Conservation (phyloP, 2,329 filamentous ascomycete genomes). For the Pseudogymnoascus sp. region DNA sequence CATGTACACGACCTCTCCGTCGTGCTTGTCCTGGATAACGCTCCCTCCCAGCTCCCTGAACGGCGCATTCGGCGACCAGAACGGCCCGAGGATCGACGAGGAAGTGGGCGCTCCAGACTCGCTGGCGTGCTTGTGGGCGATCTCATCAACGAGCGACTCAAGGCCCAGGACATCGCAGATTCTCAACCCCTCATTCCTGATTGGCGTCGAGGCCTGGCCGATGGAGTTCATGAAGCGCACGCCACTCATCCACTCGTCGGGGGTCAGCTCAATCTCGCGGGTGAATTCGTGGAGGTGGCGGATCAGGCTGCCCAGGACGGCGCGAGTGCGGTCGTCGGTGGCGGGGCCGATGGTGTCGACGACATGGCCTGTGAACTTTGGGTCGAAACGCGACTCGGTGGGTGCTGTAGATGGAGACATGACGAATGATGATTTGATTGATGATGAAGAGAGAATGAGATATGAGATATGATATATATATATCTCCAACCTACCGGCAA, state of each 20-base stretch:
- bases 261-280: conserved; percentile 66
- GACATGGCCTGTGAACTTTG: conserved; percentile 66
- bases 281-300: conserved; percentile 70
- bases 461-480: background rate
- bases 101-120: conserved; percentile 60
- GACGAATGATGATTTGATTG: background rate
- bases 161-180: conserved; percentile 66
- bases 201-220: conserved; percentile 55
- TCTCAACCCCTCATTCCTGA: conserved; percentile 65
- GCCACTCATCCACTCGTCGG: conserved; percentile 68
- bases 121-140: conserved; percentile 54
- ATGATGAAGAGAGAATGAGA: too few relatives aligned
- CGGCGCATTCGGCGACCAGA: conserved; percentile 68
- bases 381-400: conserved; percentile 50
- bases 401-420: conserved; percentile 17
- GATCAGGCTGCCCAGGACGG: conserved; percentile 56
- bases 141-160: conserved; percentile 63
- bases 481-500: background rate
- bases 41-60: conserved; percentile 58
- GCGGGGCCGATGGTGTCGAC: conserved; percentile 66
- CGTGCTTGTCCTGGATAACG: conserved; percentile 55
- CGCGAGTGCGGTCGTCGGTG: conserved; percentile 53
- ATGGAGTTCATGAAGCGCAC: conserved; percentile 68
- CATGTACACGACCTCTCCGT: conserved; percentile 56
- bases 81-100: conserved; percentile 66